Evolutionary conservation across 805 yeast genomes (phyloP).

Genomic region (Spathaspora passalidarum): DNA sequence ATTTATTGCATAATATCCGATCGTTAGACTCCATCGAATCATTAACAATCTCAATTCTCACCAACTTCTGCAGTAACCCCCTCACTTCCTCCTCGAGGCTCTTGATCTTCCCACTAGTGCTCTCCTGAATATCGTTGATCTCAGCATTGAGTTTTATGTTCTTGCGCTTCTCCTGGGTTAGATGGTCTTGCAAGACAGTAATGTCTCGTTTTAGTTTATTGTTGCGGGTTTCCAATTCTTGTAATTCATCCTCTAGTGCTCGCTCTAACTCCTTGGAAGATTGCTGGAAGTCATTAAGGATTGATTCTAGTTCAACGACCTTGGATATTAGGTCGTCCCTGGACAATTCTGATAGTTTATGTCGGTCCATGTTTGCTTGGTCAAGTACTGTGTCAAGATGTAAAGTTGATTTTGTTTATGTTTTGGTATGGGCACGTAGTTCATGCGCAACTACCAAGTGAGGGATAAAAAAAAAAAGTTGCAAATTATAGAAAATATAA

Average conservation of each 20-base stretch:
- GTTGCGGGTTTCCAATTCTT: conserved; percentile 25
- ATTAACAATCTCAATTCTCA: conserved; percentile 41
- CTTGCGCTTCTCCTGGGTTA: not conserved
- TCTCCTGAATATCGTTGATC: conserved; percentile 15
- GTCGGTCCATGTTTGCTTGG: not conserved
- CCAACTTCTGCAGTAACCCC: conserved; percentile 27
- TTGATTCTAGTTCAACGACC: conserved; percentile 34
- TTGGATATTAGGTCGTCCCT: conserved; percentile 9
- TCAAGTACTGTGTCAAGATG: not conserved
- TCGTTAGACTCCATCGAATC: conserved; percentile 40
- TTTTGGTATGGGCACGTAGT: not conserved
- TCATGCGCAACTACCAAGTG: too few relatives aligned
- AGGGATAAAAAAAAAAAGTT: too few relatives aligned
- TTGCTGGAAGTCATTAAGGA: conserved; percentile 40
- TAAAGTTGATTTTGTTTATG: not conserved
- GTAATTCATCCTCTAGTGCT: conserved; percentile 43
- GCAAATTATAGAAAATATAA: too few relatives aligned
- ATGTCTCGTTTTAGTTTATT: not conserved
- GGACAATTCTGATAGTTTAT: conserved; percentile 3
- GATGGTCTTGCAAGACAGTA: not conserved
- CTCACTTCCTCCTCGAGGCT: conserved; percentile 19
- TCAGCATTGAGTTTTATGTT: conserved; percentile 14
- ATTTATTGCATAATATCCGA: conserved; percentile 30
- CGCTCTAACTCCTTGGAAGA: conserved; percentile 43
- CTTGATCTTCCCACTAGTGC: conserved; percentile 16